Base-by-base conservation (phyloP, 257 asterid species). In the Buddleja alternifolia region DNA sequence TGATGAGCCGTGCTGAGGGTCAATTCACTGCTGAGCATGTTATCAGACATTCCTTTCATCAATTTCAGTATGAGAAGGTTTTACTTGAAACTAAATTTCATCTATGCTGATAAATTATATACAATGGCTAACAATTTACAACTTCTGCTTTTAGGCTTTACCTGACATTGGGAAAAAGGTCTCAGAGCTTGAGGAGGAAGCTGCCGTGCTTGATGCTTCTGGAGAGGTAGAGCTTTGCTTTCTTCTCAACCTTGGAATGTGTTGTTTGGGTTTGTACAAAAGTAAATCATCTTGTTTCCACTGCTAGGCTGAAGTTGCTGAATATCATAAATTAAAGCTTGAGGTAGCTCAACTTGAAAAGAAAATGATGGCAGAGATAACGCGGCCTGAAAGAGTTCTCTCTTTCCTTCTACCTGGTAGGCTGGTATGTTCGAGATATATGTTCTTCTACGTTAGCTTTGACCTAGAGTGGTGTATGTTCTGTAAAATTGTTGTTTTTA, bases 21-120 rank as follows among this genome's bases (percentile, higher is more conserved):
- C 99, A 91, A 79, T 89, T 94, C 80, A 89, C 96, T 51, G 97
- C 99, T 51, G 97, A 94, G 89, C 99, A 89, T 83, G 99, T 94
- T 73, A 94, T 94, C 80, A 85, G 77, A 76, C 72, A 94, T 72
- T 94, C 97, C 19, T 94, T 94, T 77, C 99, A 89, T 73, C 99
- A 94, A 78, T 94, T 91, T 80, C 99, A 94, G 83, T 82, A 94
- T 62, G 97, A 94, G 76, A 94, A 94, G 99, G 97, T 91, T 78
- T 73, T 54, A 57, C 74, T 72, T 39, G 37, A 34, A 41, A 36
- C 77, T 48, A 6, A 66, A 7, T 41, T 63, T 64, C 42, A 34
- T 54, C 25, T 51, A 29, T 73, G 67, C 60, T 57, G 37, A 25
- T 51, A n/a, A 34, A 3, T 17, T 56, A n/a, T 76, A 55, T 36